Percentiles rank a stretch among this genome's conserved stretches.
Conservation (phyloP, 257 asterid genomes). For the Solanum rostratum region DNA sequence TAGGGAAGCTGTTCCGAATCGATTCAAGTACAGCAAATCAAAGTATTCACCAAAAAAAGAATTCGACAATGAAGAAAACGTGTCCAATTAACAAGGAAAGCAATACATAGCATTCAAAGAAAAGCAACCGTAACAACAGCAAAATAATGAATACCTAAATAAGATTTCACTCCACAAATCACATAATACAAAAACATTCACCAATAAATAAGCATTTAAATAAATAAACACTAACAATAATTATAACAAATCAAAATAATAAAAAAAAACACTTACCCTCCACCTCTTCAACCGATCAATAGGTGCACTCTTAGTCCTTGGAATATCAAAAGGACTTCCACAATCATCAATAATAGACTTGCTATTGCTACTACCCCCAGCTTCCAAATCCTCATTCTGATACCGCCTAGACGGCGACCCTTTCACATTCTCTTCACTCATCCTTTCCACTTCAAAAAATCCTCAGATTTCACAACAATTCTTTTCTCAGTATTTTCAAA, state of each 20-base stretch:
- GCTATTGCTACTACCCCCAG: conserved; percentile 16
- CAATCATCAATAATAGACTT: conserved; percentile 32
- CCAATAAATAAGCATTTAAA: not conserved
- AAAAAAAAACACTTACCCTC: conserved; percentile 59
- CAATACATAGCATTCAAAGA: not conserved
- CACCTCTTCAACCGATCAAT: conserved; percentile 61
- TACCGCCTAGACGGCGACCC: conserved; percentile 54
- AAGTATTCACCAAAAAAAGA: not conserved
- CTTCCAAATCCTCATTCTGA: conserved; percentile 46
- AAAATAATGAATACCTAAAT: not conserved
- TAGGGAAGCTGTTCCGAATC: not conserved
- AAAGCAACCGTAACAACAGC: not conserved
- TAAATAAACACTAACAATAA: not conserved
- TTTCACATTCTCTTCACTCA: conserved; percentile 2
- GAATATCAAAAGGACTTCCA: conserved; percentile 56
- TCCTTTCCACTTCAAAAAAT: not conserved
- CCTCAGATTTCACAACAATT: not conserved
- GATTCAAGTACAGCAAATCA: not conserved
- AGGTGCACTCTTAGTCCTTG: conserved; percentile 76
- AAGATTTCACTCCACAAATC: not conserved
- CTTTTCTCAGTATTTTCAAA: not conserved
- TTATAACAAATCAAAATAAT: not conserved
- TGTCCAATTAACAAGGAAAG: not conserved
- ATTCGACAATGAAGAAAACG: not conserved
- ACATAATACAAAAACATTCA: not conserved